These are phyloP conservation scores for Aspergillus brunneoviolaceus DNA, from an alignment of 2,329 filamentous ascomycete genomes.

Conservation along the genomic window DNA sequence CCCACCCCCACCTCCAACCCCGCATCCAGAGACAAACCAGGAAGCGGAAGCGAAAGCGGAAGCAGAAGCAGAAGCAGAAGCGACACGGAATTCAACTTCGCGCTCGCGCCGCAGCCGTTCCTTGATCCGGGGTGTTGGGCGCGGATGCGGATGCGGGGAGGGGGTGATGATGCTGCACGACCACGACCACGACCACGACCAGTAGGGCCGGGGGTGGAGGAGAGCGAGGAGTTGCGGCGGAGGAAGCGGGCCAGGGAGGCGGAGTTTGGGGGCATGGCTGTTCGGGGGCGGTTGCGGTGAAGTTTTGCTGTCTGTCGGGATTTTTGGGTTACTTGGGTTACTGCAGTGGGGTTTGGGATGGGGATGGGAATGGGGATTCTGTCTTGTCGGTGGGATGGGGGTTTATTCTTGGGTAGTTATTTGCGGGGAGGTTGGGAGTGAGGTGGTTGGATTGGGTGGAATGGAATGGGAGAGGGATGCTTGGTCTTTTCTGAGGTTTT, in stretches of 20 bases:
- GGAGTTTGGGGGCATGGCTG: conserved; percentile 36
- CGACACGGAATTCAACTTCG: conserved; percentile 24
- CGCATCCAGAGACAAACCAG: not conserved
- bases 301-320: not conserved
- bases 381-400: not conserved
- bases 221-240: conserved; percentile 21
- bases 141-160: conserved; percentile 19
- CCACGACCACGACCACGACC: not conserved
- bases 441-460: too few relatives aligned
- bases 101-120: conserved; percentile 38
- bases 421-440: too few relatives aligned
- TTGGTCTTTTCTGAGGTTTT: too few relatives aligned
- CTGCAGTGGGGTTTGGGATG: too few relatives aligned
- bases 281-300: conserved; percentile 26
- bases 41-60: not conserved
- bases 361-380: too few relatives aligned
- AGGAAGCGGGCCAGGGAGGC: conserved; percentile 24
- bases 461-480: too few relatives aligned
- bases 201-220: not conserved
- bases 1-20: too few relatives aligned
- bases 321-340: not conserved
- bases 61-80: not conserved
- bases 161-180: not conserved
- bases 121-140: conserved; percentile 38
- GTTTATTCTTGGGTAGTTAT: not conserved